phyloP scores from a whole-genome alignment of 31 red algal genomes.

The Porphyra umbilicalis region DNA sequence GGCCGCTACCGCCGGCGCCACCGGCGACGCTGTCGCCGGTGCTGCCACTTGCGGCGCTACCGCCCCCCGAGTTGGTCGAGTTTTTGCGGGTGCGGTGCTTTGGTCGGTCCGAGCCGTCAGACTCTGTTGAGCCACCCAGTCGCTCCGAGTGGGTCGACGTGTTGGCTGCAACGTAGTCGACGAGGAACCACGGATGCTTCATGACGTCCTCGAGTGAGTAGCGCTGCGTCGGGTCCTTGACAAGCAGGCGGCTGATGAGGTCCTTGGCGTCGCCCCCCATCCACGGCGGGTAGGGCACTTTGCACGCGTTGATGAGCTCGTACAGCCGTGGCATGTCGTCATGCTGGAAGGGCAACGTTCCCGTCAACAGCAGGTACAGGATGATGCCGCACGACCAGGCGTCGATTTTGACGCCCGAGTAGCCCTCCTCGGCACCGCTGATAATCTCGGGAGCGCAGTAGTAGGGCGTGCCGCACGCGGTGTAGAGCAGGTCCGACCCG shows the following conservation, averaged over 20 bases:
- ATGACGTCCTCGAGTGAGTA: conserved; percentile 1
- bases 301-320: conserved; percentile 3
- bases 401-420: too few relatives aligned
- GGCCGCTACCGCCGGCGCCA: too few relatives aligned
- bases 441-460: too few relatives aligned
- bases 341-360: neutral
- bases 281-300: conserved; percentile 1
- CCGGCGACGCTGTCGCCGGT: too few relatives aligned
- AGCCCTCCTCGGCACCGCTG: too few relatives aligned
- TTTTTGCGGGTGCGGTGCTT: neutral
- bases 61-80: neutral
- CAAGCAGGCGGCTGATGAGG: conserved; percentile 15
- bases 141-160: too few relatives aligned
- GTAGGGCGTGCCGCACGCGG: conserved; percentile 5
- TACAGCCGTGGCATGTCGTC: conserved; percentile 13
- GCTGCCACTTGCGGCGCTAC: too few relatives aligned
- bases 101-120: neutral
- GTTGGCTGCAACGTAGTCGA: conserved; percentile 2
- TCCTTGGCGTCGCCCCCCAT: neutral
- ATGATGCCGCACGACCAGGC: too few relatives aligned
- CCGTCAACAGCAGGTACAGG: neutral
- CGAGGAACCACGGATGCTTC: conserved; percentile 15
- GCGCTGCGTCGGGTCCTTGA: neutral
- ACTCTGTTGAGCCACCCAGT: neutral
- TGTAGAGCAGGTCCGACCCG: too few relatives aligned